These are phyloP conservation scores for Cutaneotrichosporon cyanovorans DNA, from an alignment of 1,284 basidiomycete species.

Conservation along the genomic window DNA sequence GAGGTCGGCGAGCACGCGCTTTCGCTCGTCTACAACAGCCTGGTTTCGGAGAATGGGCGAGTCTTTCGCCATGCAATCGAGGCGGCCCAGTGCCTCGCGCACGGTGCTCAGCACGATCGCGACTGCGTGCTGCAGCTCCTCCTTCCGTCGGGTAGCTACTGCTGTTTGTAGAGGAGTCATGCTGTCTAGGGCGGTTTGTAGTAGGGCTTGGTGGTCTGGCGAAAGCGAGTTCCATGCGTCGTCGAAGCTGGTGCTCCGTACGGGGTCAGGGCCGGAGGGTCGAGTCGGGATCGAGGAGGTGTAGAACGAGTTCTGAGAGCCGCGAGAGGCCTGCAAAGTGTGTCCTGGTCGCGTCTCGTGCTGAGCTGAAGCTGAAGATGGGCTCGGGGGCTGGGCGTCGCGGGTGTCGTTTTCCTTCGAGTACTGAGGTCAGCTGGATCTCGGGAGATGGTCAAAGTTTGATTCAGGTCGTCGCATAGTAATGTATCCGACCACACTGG, in stretches of 20 bases:
- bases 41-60: conserved; percentile 54
- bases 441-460: no score
- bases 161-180: no score
- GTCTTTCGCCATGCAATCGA: conserved; percentile 79
- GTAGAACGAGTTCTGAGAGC: conserved; percentile 7
- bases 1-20: not conserved
- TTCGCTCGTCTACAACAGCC: not conserved
- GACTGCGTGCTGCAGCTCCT: not conserved
- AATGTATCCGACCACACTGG: no score
- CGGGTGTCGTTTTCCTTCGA: no score
- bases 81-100: conserved; percentile 74
- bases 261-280: not conserved
- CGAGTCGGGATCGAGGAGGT: not conserved
- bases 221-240: conserved; percentile 7
- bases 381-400: no score
- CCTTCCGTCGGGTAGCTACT: no score
- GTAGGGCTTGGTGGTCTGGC: conserved; percentile 27
- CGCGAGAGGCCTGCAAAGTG: conserved; percentile 8
- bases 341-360: conserved; percentile 9
- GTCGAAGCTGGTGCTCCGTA: not conserved
- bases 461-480: no score
- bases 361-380: no score
- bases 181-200: conserved; percentile 41
- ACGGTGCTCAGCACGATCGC: conserved; percentile 47
- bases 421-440: no score